Conservation (phyloP, 108 stramenopile species). For the Cyclostephanos tholiformis region DNA sequence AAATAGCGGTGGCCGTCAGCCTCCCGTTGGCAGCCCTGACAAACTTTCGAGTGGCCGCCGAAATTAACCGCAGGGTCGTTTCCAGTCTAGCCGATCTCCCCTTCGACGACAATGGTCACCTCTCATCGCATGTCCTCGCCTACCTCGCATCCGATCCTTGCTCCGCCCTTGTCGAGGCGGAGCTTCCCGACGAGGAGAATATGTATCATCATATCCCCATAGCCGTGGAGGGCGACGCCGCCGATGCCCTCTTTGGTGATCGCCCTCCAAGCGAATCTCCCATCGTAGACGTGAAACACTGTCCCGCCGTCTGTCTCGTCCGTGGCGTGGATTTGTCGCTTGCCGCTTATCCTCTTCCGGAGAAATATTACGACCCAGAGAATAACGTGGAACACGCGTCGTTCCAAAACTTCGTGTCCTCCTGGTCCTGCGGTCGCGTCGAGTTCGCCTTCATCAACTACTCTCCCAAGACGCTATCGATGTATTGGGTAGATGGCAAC, state of each 20-base stretch:
- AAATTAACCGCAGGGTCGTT: too few species aligned
- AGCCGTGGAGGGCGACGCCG: conserved; percentile 44
- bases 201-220: conserved; percentile 34
- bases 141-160: conserved; percentile 49
- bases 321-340: conserved; percentile 44
- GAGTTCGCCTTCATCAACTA: conserved; percentile 73
- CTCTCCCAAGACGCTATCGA: conserved; percentile 31
- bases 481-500: conserved; percentile 54
- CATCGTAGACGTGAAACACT: too few species aligned
- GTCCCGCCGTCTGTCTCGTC: conserved; percentile 50
- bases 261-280: too few species aligned
- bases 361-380: conserved; percentile 37
- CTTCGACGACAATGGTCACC: conserved; percentile 52
- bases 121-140: conserved; percentile 46
- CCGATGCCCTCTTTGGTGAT: conserved; percentile 18
- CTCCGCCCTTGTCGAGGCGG: conserved; percentile 19
- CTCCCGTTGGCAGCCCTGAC: background rate
- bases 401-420: conserved; percentile 18
- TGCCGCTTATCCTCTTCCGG: conserved; percentile 39
- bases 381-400: conserved; percentile 40
- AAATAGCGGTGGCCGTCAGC: background rate
- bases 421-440: conserved; percentile 41
- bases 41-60: background rate
- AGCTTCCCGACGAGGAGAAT: background rate
- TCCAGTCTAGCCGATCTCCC: conserved; percentile 29